These are phyloP conservation scores for Exobasidium cylindrosporum DNA, from an alignment of 1,284 basidiomycete species.

Conservation along the genomic window DNA sequence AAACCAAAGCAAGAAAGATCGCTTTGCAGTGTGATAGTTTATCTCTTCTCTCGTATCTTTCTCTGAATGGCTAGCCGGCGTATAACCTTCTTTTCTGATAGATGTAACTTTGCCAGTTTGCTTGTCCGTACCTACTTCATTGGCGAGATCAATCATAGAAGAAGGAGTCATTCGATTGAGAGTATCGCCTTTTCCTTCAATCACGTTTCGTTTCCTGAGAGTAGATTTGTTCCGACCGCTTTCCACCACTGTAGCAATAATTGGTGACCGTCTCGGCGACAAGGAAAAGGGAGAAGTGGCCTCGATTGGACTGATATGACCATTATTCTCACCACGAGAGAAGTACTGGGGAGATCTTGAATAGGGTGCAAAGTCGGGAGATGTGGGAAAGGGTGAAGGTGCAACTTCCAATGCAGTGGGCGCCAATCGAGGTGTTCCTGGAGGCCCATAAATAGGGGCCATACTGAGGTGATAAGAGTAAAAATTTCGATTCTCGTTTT, in stretches of 20 bases:
- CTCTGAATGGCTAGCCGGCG: background rate
- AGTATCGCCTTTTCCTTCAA: background rate
- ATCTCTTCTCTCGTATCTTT: background rate
- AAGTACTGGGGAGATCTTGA: background rate
- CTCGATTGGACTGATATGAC: background rate
- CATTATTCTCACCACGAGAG: background rate
- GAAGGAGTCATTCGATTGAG: background rate
- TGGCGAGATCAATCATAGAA: background rate
- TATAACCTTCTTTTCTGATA: background rate
- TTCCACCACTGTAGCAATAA: background rate
- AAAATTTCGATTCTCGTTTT: conserved; percentile 29
- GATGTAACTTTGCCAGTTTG: background rate
- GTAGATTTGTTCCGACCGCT: background rate
- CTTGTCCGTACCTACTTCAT: background rate
- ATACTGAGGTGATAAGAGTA: conserved; percentile 21
- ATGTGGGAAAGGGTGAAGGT: conserved; percentile 39
- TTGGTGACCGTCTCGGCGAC: background rate
- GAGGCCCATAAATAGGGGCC: conserved; percentile 24
- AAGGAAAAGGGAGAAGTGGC: background rate
- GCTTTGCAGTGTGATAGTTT: background rate
- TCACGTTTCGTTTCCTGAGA: background rate
- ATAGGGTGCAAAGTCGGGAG: background rate
- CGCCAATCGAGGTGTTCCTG: conserved; percentile 38
- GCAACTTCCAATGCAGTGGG: conserved; percentile 35
- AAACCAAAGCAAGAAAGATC: conserved; percentile 39